Percentiles rank a stretch among this genome's conserved stretches.
Conservation (phyloP, 768 basidiomycete species). For the Xanthoconium purpureum region DNA sequence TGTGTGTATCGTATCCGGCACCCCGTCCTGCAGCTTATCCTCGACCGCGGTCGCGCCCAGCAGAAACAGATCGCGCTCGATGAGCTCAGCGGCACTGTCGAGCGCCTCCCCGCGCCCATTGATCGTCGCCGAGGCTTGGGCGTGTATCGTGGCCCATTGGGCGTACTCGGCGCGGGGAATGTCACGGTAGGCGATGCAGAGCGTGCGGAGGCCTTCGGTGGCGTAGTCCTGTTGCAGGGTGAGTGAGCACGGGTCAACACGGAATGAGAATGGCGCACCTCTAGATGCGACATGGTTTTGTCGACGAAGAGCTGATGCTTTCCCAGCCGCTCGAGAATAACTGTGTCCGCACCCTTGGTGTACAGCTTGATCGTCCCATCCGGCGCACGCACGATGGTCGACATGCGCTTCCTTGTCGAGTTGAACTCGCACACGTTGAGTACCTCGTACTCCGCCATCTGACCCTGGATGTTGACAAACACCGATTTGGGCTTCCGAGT, state of each 20-base stretch:
- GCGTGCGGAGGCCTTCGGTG: slow-evolving; percentile 91
- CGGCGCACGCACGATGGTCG: slow-evolving; percentile 83
- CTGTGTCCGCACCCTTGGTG: slow-evolving; percentile 97
- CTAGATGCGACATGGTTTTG: slow-evolving; percentile 83
- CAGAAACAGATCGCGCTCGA: slow-evolving; percentile 90
- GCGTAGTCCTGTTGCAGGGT: slow-evolving; percentile 75
- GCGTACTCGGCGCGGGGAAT: slow-evolving; percentile 87
- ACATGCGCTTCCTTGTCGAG: slow-evolving; percentile 97
- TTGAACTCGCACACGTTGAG: slow-evolving; percentile 99
- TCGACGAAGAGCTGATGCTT: slow-evolving; percentile 84
- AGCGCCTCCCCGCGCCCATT: slow-evolving; percentile 93
- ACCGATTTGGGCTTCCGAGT: slow-evolving; percentile 95
- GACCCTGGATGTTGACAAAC: slow-evolving; percentile 78
- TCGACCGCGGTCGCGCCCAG: slow-evolving; percentile 98
- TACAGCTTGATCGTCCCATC: slow-evolving; percentile 93
- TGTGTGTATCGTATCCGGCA: slow-evolving; percentile 97
- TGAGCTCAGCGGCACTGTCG: slow-evolving; percentile 91
- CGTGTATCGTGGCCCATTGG: slow-evolving; percentile 85
- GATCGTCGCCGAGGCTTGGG: slow-evolving; percentile 92
- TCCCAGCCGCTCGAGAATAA: slow-evolving; percentile 90
- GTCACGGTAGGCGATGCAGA: slow-evolving; percentile 95
- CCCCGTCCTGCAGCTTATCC: slow-evolving; percentile 97
- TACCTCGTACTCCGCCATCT: slow-evolving; percentile 78
- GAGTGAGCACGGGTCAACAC: no score
- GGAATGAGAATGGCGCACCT: slow-evolving; percentile 46